Percentiles rank a stretch among this genome's conserved stretches.
Evolutionary conservation across 306 rosid genomes (phyloP).

Genomic region (Quercus dentata): DNA sequence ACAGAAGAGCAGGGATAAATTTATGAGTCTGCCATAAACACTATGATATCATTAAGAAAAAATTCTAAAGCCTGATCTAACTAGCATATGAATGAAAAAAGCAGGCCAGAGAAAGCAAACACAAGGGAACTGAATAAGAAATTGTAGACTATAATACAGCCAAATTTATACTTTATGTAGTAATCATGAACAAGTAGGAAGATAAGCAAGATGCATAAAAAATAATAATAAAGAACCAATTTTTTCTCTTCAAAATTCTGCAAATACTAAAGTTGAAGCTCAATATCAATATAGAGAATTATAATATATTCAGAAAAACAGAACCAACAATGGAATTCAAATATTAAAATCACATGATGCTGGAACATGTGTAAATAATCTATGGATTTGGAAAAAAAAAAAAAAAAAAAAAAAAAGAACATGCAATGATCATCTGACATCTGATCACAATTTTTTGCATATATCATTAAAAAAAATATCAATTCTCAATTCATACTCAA

Average conservation of each 20-base stretch:
- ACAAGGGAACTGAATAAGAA: constrained; percentile 2
- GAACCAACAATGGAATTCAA: neutral
- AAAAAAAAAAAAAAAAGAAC: constrained; percentile 4
- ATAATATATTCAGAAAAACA: neutral
- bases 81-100: neutral
- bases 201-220: neutral
- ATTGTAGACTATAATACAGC: neutral
- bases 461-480: neutral
- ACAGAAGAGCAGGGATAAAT: constrained; percentile 28
- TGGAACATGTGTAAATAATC: neutral
- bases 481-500: constrained; percentile 9
- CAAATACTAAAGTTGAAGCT: neutral
- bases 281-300: neutral
- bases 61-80: constrained; percentile 15
- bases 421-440: neutral
- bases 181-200: neutral
- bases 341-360: neutral
- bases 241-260: neutral
- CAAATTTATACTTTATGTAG: neutral
- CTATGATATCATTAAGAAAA: constrained; percentile 11
- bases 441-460: neutral
- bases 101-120: neutral
- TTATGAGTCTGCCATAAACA: constrained; percentile 17
- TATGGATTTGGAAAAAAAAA: constrained; percentile 6
- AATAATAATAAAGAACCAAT: neutral